Evolutionary conservation across 768 basidiomycete genomes (phyloP).

Genomic region (Hygrophorus pudorinus): DNA sequence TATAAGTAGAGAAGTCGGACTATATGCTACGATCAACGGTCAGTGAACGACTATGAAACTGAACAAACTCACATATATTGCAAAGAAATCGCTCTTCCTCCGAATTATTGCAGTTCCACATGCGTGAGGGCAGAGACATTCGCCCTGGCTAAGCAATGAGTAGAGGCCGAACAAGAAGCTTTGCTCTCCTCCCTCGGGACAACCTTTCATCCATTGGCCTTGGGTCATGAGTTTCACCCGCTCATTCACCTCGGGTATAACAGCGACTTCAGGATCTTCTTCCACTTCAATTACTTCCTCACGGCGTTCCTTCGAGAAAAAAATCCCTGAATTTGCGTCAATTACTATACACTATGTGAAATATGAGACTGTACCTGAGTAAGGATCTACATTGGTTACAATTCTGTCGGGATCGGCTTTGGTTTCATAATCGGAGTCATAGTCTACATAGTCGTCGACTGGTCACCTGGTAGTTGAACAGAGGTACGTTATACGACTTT

Average conservation of each 20-base stretch:
- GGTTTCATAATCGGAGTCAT: constrained; percentile 69
- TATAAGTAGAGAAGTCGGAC: constrained; percentile 67
- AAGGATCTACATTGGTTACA: constrained; percentile 69
- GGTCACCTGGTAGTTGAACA: constrained; percentile 10
- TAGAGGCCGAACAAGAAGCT: constrained; percentile 81
- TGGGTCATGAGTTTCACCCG: constrained; percentile 65
- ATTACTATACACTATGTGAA: not conserved
- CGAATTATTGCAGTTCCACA: constrained; percentile 58
- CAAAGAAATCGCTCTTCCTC: constrained; percentile 72
- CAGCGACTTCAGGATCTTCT: constrained; percentile 54
- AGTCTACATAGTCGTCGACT: constrained; percentile 62
- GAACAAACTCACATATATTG: constrained; percentile 55
- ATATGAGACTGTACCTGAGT: constrained; percentile 48
- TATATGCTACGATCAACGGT: constrained; percentile 20
- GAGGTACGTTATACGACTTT: not conserved
- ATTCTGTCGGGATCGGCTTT: constrained; percentile 29
- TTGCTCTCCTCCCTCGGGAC: constrained; percentile 89
- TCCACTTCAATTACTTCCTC: constrained; percentile 91
- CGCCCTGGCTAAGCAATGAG: constrained; percentile 53
- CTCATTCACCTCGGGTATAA: constrained; percentile 32
- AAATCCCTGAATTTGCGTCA: constrained; percentile 51
- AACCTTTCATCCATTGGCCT: constrained; percentile 96
- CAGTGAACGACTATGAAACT: constrained; percentile 8
- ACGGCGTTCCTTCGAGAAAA: constrained; percentile 89
- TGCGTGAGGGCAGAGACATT: constrained; percentile 61